phyloP scores from a whole-genome alignment of 805 yeast genomes.

The Saccharomycopsis guyanensis region DNA sequence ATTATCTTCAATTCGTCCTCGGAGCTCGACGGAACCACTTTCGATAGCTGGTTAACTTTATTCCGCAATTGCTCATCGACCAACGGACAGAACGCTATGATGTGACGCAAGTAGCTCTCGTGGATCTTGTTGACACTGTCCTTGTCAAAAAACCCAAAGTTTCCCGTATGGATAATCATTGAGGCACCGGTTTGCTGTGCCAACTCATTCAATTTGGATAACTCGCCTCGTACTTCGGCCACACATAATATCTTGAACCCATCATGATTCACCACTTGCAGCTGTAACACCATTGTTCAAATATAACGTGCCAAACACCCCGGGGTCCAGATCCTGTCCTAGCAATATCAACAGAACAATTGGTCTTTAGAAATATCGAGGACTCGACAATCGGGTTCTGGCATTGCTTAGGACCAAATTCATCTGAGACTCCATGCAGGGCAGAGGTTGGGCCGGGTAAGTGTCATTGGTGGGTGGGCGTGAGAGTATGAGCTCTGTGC shows the following conservation, averaged over 20 bases:
- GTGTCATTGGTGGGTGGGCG: too few relatives aligned
- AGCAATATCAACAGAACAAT: too few relatives aligned
- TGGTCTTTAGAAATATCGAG: too few relatives aligned
- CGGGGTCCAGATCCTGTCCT: too few relatives aligned
- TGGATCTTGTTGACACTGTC: conserved; percentile 46
- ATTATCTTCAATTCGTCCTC: conserved; percentile 28
- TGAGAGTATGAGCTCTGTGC: too few relatives aligned
- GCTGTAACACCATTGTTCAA: too few relatives aligned
- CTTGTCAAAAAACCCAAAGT: conserved; percentile 66
- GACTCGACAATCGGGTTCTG: too few relatives aligned
- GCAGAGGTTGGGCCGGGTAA: too few relatives aligned
- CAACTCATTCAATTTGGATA: conserved; percentile 41
- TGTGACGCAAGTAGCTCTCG: conserved; percentile 53
- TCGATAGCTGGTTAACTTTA: conserved; percentile 45
- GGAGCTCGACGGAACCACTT: conserved; percentile 36
- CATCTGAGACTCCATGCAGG: too few relatives aligned
- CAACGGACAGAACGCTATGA: conserved; percentile 59
- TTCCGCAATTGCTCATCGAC: conserved; percentile 42
- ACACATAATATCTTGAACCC: conserved; percentile 38
- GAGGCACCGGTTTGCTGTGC: conserved; percentile 42
- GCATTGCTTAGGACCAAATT: too few relatives aligned
- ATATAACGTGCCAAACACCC: too few relatives aligned
- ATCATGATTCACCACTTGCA: neutral
- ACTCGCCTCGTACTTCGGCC: conserved; percentile 51
- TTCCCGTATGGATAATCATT: conserved; percentile 63